Percentiles rank a stretch among this genome's conserved stretches.
phyloP scores from a whole-genome alignment of 805 yeast genomes.

The Ogataea trehalophila region DNA sequence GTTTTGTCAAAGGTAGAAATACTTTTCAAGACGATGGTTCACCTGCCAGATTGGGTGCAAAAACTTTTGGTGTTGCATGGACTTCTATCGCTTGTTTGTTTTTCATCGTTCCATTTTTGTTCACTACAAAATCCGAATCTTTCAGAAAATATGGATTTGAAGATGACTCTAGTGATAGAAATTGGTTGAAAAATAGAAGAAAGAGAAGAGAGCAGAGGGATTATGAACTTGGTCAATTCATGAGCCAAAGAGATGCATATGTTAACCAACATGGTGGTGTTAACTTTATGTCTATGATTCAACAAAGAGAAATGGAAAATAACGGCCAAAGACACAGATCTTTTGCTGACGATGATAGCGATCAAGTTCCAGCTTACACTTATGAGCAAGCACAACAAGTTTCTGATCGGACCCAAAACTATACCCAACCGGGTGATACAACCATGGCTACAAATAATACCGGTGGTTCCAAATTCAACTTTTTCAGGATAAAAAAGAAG shows the following conservation, averaged over 20 bases:
- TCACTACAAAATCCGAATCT: neutral
- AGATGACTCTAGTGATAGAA: neutral
- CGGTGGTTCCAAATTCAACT: neutral
- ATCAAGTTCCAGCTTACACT: neutral
- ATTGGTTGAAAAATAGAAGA: constrained; percentile 6
- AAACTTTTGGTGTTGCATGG: constrained; percentile 63
- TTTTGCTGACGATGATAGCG: constrained; percentile 1
- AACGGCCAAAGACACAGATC: neutral
- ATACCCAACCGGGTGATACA: neutral
- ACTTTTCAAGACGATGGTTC: constrained; percentile 41
- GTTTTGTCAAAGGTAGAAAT: constrained; percentile 48
- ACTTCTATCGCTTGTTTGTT: constrained; percentile 32
- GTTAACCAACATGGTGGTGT: constrained; percentile 9
- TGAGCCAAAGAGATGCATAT: neutral
- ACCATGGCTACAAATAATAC: constrained; percentile 1
- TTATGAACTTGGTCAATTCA: neutral
- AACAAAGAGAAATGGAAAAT: constrained; percentile 3
- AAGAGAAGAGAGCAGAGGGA: constrained; percentile 5
- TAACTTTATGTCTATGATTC: constrained; percentile 8
- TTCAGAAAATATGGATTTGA: neutral
- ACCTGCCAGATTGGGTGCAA: constrained; percentile 40
- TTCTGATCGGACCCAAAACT: neutral
- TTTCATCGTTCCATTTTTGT: constrained; percentile 8
- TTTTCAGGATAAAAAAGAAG: constrained; percentile 1
- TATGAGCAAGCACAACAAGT: neutral